These are phyloP conservation scores for Cryptococcus sp. DNA, from an alignment of 1,284 basidiomycete species.

Conservation along the genomic window DNA sequence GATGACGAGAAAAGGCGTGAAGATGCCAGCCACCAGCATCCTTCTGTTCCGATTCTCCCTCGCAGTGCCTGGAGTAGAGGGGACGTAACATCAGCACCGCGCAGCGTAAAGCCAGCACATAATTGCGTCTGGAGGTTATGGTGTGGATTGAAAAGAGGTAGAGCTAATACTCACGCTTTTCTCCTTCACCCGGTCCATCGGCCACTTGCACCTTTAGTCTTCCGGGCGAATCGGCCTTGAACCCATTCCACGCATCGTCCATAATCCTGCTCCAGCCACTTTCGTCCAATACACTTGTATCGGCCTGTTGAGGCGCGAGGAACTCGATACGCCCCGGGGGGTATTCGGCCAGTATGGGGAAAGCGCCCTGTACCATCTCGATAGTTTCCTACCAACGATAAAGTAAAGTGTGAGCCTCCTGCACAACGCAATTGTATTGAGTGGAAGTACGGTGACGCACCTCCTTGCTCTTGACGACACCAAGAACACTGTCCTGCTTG, in stretches of 20 bases:
- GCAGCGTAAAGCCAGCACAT: no score
- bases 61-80: no score
- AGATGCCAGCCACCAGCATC: no score
- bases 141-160: no score
- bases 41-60: no score
- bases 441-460: slow-evolving; percentile 15
- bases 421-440: no score
- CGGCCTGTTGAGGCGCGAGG: slow-evolving; percentile 8
- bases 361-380: slow-evolving; percentile 23
- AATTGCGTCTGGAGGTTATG: no score
- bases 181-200: slow-evolving; percentile 26
- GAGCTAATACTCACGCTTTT: slow-evolving; percentile 16
- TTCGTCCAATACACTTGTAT: not conserved
- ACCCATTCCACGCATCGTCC: slow-evolving; percentile 32
- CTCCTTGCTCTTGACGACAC: slow-evolving; percentile 23
- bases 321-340: slow-evolving; percentile 26
- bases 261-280: slow-evolving; percentile 23
- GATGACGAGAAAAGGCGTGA: no score
- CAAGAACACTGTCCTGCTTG: slow-evolving; percentile 21
- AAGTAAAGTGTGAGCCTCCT: not conserved
- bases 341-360: slow-evolving; percentile 18
- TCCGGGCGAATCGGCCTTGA: slow-evolving; percentile 16
- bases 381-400: slow-evolving; percentile 25
- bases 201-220: slow-evolving; percentile 20
- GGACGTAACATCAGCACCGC: no score